Evolutionary conservation across 805 yeast species (phyloP), one percentile per base, ranked within the genome.

Genomic region (Kluyveromyces nonfermentans): DNA sequence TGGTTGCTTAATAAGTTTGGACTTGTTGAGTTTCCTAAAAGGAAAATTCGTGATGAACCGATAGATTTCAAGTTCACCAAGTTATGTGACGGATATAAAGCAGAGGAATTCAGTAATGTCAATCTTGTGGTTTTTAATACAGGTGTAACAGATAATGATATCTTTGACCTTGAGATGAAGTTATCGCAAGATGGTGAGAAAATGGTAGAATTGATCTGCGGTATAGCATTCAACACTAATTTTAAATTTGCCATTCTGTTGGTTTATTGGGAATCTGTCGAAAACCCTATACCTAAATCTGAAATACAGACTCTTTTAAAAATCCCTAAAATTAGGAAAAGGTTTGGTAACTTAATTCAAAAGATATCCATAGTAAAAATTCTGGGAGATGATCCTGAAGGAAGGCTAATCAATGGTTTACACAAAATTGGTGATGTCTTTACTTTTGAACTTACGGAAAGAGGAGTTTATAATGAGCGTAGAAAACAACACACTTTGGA

Each of bases 181-280:
- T 47, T 55, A 44, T 62, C 47, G 46, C 64, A 52, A 44, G 69
- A 48, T 44, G 64, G 58, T 33, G 66, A 47, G 53, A 64, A 51
- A 38, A 47, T 69, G 33, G 57, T 54, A n/a, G 67, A 65, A 35
- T 43, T 69, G 15, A 48, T 64, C 1, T 60, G 64, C 20, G 68
- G 65, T 4, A 52, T 65, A 7, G 55, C 67, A 4, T 43, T 65
- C 25, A 59, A 64, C 40, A 57, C 67, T 5, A 64, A 63, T 38
- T 58, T 52, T 32, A 57, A 59, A 39, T 63, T 68, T 42, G 59
- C 59, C 25, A 44, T 68, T 10, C 17, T 68, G 19, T 48, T 69
- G 2, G 46, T 68, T 2, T 67, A 62, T 43, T 69, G 74, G 74
- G 70, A 67, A 33, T 57, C 70, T n/a, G 55, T 63, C 1, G 63